Percentiles rank a stretch among this genome's conserved stretches.
Conservation (phyloP, 257 asterid species). For the Capsicum baccatum region DNA sequence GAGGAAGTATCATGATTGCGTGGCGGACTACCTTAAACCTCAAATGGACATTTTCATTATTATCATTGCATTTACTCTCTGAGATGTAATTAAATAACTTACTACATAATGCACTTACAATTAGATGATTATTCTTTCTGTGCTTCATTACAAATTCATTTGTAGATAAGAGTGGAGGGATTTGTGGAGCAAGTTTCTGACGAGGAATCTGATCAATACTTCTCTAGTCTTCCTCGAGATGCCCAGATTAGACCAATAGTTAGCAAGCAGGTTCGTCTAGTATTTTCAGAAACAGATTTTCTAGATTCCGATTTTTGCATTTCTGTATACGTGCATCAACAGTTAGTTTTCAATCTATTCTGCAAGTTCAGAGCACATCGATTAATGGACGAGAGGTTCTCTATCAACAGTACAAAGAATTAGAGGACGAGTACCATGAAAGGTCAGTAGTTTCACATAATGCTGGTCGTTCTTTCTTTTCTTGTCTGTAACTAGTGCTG, state of each 20-base stretch:
- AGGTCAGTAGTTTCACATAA: slow-evolving; percentile 56
- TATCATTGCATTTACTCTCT: neutral
- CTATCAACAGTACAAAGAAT: slow-evolving; percentile 56
- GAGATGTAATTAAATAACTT: neutral
- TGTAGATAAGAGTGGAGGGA: slow-evolving; percentile 85
- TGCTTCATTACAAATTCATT: slow-evolving; percentile 25
- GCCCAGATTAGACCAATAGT: slow-evolving; percentile 82
- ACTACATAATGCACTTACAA: neutral
- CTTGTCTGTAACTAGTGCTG: slow-evolving; percentile 1
- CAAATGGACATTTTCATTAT: neutral
- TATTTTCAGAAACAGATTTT: slow-evolving; percentile 20
- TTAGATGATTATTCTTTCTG: slow-evolving; percentile 7
- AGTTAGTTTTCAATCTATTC: slow-evolving; percentile 22
- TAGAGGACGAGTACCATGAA: slow-evolving; percentile 63
- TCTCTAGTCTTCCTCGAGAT: slow-evolving; percentile 81
- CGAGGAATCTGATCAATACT: slow-evolving; percentile 78
- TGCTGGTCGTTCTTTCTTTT: slow-evolving; percentile 18
- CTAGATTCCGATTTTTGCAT: slow-evolving; percentile 10
- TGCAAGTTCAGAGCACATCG: slow-evolving; percentile 56
- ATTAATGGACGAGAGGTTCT: slow-evolving; percentile 70
- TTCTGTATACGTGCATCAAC: slow-evolving; percentile 14
- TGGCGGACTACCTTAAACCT: neutral
- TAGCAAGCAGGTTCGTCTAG: slow-evolving; percentile 70
- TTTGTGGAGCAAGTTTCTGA: slow-evolving; percentile 68
- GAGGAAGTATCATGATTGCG: slow-evolving; percentile 8